Percentiles rank a stretch among this genome's conserved stretches.
phyloP scores from a whole-genome alignment of 306 rosid species.

The Biancaea sappan region DNA sequence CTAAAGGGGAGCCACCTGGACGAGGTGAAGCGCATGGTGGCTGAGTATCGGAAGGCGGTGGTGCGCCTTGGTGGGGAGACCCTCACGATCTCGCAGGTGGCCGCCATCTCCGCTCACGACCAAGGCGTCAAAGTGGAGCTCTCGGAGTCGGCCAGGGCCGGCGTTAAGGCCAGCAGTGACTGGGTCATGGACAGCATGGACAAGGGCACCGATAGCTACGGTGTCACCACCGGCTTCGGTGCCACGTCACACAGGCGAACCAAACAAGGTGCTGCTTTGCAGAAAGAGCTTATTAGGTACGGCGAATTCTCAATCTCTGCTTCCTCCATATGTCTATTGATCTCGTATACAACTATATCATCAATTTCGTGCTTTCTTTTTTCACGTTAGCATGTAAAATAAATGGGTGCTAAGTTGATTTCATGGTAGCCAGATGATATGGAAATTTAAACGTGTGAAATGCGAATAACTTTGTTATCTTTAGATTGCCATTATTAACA shows the following conservation, averaged over 20 bases:
- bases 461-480: no score
- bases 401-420: neutral
- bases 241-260: constrained; percentile 89
- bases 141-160: constrained; percentile 62
- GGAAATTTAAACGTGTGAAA: no score
- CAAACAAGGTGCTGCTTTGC: constrained; percentile 91
- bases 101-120: constrained; percentile 62
- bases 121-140: constrained; percentile 59
- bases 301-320: neutral
- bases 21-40: constrained; percentile 93
- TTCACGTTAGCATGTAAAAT: neutral
- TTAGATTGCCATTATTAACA: no score
- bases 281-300: constrained; percentile 82
- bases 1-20: constrained; percentile 76
- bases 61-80: constrained; percentile 71
- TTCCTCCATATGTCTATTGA: neutral
- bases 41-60: constrained; percentile 61
- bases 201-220: constrained; percentile 81
- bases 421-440: no score
- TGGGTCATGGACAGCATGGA: constrained; percentile 89
- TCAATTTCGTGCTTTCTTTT: neutral
- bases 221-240: constrained; percentile 95
- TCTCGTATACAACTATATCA: no score
- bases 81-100: constrained; percentile 79
- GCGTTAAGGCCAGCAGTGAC: constrained; percentile 89